Evolutionary conservation across 2,329 filamentous ascomycete species (phyloP).

Genomic region (Colletotrichum horii): DNA sequence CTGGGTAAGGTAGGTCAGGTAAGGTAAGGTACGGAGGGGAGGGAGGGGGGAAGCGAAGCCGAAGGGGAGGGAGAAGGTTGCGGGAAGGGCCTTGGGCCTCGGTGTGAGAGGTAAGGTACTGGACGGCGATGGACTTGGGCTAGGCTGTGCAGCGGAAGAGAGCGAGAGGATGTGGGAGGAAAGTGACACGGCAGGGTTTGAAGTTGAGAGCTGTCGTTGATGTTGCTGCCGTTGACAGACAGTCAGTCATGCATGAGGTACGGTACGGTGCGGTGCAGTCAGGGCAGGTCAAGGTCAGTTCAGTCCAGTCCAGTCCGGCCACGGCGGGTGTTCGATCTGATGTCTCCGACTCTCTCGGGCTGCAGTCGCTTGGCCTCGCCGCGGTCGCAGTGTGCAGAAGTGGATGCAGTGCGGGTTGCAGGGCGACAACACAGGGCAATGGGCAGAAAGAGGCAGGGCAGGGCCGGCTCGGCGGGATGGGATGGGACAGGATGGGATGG

Average conservation of each 20-base stretch:
- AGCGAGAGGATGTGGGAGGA: background rate
- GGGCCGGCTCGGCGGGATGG: background rate
- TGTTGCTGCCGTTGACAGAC: background rate
- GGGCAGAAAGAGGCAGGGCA: background rate
- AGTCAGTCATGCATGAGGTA: background rate
- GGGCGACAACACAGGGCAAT: background rate
- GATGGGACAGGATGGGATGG: background rate
- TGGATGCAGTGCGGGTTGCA: background rate
- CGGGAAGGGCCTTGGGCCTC: background rate
- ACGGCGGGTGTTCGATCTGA: constrained; percentile 13
- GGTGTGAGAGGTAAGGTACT: background rate
- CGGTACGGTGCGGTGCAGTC: background rate
- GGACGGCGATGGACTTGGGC: background rate
- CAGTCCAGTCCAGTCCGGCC: background rate
- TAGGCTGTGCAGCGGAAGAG: background rate
- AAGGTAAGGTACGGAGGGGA: background rate
- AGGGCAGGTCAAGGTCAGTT: background rate
- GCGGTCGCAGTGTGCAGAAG: background rate
- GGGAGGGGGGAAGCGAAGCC: background rate
- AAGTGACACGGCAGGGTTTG: background rate
- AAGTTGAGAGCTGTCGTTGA: background rate
- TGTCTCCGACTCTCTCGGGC: background rate
- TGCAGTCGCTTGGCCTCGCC: background rate
- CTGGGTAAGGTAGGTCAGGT: background rate
- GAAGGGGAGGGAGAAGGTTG: background rate